Evolutionary conservation across 257 asterid genomes (phyloP).

Genomic region (Solanum appendiculatum): DNA sequence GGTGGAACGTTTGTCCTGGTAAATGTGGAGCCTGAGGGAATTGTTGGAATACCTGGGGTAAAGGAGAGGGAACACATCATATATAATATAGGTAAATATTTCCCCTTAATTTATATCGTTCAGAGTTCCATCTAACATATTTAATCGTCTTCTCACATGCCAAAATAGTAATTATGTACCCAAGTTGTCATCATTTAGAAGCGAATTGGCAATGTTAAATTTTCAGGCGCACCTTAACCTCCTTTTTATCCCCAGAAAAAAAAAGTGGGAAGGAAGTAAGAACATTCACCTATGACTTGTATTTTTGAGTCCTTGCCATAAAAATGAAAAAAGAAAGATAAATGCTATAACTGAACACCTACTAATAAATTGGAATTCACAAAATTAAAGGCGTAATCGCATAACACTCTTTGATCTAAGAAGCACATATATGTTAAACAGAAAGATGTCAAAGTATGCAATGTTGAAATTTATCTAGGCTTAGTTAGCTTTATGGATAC

Average conservation of each 20-base stretch:
- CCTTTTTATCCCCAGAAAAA: neutral
- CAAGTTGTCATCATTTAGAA: neutral
- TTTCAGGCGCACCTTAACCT: neutral
- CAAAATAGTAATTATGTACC: neutral
- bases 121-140: neutral
- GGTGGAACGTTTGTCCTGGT: slow-evolving; percentile 44
- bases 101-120: neutral
- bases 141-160: neutral
- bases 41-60: slow-evolving; percentile 60
- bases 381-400: neutral
- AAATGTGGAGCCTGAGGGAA: slow-evolving; percentile 66
- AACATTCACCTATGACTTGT: neutral
- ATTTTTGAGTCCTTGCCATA: neutral
- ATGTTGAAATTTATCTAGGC: neutral
- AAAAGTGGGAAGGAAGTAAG: neutral
- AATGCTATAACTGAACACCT: neutral
- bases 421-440: neutral
- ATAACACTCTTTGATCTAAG: neutral
- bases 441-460: neutral
- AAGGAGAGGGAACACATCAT: slow-evolving; percentile 42
- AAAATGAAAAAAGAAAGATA: neutral
- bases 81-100: slow-evolving; percentile 50
- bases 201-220: neutral
- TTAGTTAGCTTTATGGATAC: neutral
- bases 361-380: neutral